Evolutionary conservation across 257 asterid genomes (phyloP).

Genomic region (Echites panduratus): DNA sequence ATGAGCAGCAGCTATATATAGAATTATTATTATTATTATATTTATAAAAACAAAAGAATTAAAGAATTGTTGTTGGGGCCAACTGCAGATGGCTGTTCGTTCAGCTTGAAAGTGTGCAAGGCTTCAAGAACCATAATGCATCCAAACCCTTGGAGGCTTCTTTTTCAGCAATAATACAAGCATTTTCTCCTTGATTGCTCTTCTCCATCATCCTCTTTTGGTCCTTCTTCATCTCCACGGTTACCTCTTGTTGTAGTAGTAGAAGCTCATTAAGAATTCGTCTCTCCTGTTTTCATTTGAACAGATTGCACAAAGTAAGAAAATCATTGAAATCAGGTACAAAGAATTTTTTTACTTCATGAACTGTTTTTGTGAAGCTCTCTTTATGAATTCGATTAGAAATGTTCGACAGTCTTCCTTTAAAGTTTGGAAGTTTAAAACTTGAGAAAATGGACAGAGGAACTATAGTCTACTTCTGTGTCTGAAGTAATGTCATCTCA

Average conservation of each 20-base stretch:
- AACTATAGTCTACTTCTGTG: too few relatives aligned
- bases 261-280: constrained; percentile 59
- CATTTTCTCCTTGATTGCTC: constrained; percentile 27
- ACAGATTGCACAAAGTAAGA: neutral
- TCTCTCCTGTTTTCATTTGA: constrained; percentile 44
- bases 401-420: too few relatives aligned
- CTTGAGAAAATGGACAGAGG: too few relatives aligned
- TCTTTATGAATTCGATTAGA: neutral
- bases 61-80: constrained; percentile 27
- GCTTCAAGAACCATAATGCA: constrained; percentile 95
- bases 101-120: constrained; percentile 74
- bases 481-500: too few relatives aligned
- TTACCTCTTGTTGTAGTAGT: constrained; percentile 15
- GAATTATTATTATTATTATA: too few relatives aligned
- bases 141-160: constrained; percentile 66
- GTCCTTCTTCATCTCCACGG: constrained; percentile 26
- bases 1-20: neutral
- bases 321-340: neutral
- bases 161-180: constrained; percentile 32
- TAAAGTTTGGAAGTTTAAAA: neutral
- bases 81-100: neutral
- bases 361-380: neutral
- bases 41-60: constrained; percentile 21
- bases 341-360: neutral
- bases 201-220: constrained; percentile 7